Conservation (phyloP, 768 basidiomycete species). For the Coprinopsis marcescibilis region DNA sequence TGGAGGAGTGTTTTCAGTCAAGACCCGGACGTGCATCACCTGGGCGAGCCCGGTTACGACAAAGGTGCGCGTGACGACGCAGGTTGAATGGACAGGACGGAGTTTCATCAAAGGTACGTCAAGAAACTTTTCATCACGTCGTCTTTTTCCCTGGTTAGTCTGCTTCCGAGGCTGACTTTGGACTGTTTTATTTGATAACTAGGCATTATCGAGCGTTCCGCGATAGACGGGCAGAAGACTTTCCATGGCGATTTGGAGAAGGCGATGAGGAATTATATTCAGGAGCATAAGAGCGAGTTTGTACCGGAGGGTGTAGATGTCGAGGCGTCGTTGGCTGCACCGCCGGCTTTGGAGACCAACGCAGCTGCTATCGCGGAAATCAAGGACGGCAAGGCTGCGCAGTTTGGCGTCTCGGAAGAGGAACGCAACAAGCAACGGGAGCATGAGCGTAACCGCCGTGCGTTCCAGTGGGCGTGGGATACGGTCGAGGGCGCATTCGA, state of each 20-base stretch:
- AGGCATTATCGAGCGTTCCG: slow-evolving; percentile 93
- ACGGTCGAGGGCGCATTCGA: slow-evolving; percentile 72
- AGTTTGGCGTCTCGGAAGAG: slow-evolving; percentile 25
- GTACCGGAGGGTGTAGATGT: slow-evolving; percentile 71
- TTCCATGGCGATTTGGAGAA: slow-evolving; percentile 81
- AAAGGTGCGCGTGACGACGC: slow-evolving; percentile 78
- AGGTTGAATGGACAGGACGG: slow-evolving; percentile 94
- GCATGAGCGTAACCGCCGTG: slow-evolving; percentile 62
- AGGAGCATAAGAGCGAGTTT: slow-evolving; percentile 86
- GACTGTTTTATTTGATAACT: background rate
- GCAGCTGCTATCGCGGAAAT: background rate
- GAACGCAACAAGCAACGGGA: slow-evolving; percentile 56
- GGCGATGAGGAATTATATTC: slow-evolving; percentile 85
- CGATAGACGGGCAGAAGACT: slow-evolving; percentile 85
- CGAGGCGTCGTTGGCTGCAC: slow-evolving; percentile 8
- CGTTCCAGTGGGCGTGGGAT: slow-evolving; percentile 85
- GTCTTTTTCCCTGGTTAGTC: background rate
- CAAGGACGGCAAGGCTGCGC: slow-evolving; percentile 11
- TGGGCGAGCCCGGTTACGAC: slow-evolving; percentile 83
- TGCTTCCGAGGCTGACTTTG: background rate
- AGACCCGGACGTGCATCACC: slow-evolving; percentile 90
- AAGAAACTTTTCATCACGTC: background rate
- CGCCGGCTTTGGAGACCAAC: no score
- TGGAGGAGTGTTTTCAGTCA: slow-evolving; percentile 88
- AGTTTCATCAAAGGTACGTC: slow-evolving; percentile 88